Base-by-base conservation (phyloP, 139 green algal species). In the Chlamydomonas sphaeroides region DNA sequence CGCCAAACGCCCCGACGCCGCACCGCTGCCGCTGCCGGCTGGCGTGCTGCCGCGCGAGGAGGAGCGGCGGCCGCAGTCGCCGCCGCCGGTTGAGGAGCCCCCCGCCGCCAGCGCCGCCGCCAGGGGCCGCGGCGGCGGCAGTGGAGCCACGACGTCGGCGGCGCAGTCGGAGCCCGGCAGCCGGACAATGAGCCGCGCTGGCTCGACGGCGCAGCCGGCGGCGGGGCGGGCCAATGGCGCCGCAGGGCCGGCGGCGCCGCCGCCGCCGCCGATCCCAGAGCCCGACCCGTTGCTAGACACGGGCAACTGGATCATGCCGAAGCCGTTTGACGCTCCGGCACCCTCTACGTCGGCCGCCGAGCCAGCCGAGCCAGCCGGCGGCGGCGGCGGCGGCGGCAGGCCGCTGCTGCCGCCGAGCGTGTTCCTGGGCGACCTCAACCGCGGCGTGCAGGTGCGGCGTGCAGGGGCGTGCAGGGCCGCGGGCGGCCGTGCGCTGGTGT, bases 291-390 rank as follows among this genome's bases (percentile, higher is more conserved):
- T 79, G 30, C 56, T 79, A 0, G 28, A 71, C 41, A 11, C 30
- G 3, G 59, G 28, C 4, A 68, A 69, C 39, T 80, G 74, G 74
- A 70, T 80, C 30, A 71, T 80, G 74, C 74, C 74, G 39, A 6
- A 45, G 59, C 76, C 63, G 17, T 73, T 83, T 33, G 61, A 82
- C 62, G 36, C 42, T 2, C 61, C 61, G 14, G 0, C 23, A 23
- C 63, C 76, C 5, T 2, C 63, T 23, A 5, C 32, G 74, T 39
- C 41, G 38, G 14, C n/a, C 28, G n/a, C 41, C 26, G 15, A 6
- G 57, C 28, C 57, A 30, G 33, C 33, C 26, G 26, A 41, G 25
- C 28, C 63, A 63, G 61, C 45, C 4, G 30, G 18, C 14, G 61
- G 36, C 30, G 61, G 3, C 30, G 57, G 6, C 61, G 74, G 18